Percentiles rank a stretch among this genome's conserved stretches.
These are phyloP conservation scores for Carex scoparia DNA, from an alignment of 176 grass and related monocot species.

Conservation along the genomic window DNA sequence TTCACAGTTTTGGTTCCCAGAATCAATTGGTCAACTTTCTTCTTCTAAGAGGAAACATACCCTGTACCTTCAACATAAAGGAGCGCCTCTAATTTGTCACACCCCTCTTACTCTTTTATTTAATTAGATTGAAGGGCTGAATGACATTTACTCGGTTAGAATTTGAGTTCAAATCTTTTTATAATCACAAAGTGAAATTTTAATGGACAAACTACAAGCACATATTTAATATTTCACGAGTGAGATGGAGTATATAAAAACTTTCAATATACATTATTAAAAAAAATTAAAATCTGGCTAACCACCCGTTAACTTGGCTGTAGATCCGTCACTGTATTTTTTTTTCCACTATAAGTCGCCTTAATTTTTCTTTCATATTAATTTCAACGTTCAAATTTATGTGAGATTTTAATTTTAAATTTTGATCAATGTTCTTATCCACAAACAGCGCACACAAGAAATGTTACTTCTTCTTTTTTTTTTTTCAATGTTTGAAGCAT, in stretches of 20 bases:
- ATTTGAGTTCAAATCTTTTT: too few species aligned
- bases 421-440: neutral
- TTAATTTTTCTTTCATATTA: neutral
- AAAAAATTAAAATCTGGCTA: too few species aligned
- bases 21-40: neutral
- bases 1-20: neutral
- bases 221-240: too few species aligned
- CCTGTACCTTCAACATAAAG: neutral
- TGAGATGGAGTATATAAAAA: too few species aligned
- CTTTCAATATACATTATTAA: too few species aligned
- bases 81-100: too few species aligned
- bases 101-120: neutral
- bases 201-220: too few species aligned
- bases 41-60: neutral
- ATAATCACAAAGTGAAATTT: too few species aligned
- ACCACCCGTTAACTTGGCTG: too few species aligned
- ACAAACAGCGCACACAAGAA: neutral
- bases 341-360: too few species aligned
- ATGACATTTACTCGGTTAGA: too few species aligned
- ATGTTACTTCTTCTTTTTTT: neutral
- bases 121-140: neutral
- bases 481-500: neutral
- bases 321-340: too few species aligned
- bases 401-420: neutral
- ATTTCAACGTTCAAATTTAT: neutral